These are phyloP conservation scores for Tetrapisispora iriomotensis DNA, from an alignment of 805 yeast species.

Conservation along the genomic window DNA sequence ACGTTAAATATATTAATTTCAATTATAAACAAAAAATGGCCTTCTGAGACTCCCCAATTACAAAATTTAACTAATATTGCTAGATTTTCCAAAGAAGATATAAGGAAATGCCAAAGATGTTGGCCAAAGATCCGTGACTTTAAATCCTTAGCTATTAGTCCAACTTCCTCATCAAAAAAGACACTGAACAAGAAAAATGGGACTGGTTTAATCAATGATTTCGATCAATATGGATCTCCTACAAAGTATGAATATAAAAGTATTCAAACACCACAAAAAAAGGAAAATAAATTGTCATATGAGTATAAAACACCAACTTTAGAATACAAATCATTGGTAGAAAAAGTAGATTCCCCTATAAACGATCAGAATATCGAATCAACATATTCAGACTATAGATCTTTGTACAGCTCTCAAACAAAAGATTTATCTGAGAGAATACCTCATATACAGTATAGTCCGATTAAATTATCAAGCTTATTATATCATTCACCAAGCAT, in stretches of 20 bases:
- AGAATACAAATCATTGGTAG: not conserved
- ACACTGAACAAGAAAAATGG: not conserved
- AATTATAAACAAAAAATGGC: slow-evolving; percentile 46
- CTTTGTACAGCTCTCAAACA: slow-evolving; percentile 6
- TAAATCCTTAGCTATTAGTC: slow-evolving; percentile 38
- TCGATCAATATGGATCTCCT: slow-evolving; percentile 6
- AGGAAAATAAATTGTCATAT: too few species aligned
- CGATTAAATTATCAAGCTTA: slow-evolving; percentile 16
- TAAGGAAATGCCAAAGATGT: slow-evolving; percentile 51
- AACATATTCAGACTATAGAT: not conserved
- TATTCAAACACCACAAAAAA: not conserved
- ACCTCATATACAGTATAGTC: slow-evolving; percentile 20
- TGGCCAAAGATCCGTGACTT: slow-evolving; percentile 74
- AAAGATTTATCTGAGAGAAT: slow-evolving; percentile 5
- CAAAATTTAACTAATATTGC: slow-evolving; percentile 52
- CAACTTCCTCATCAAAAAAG: slow-evolving; percentile 15
- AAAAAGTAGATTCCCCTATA: not conserved
- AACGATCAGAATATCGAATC: too few species aligned
- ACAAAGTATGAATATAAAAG: not conserved
- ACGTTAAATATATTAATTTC: slow-evolving; percentile 84
- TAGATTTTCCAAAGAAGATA: slow-evolving; percentile 54
- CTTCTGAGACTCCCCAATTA: slow-evolving; percentile 50
- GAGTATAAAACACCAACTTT: not conserved
- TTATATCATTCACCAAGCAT: slow-evolving; percentile 29
- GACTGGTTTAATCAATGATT: slow-evolving; percentile 20